Percentiles rank a stretch among this genome's conserved stretches.
Conservation (phyloP, 83 land plant species). For the Larix sibirica region DNA sequence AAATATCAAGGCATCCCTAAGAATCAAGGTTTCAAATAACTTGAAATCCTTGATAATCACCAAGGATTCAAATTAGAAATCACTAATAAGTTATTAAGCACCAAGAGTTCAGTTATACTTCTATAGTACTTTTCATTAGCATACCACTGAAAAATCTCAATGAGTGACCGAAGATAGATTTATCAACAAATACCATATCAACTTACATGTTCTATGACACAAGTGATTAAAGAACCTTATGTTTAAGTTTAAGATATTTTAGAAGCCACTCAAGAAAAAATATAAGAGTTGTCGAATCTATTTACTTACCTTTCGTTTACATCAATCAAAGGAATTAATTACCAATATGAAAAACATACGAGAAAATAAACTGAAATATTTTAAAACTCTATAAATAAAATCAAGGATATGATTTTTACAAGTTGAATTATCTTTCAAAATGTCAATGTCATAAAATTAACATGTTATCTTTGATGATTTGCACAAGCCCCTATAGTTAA, state of each 20-base stretch:
- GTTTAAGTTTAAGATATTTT: neutral
- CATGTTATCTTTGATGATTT: neutral
- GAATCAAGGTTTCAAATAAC: neutral
- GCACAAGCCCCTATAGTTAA: neutral
- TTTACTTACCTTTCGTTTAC: no score
- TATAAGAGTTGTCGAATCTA: no score
- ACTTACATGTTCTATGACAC: neutral
- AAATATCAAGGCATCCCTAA: neutral
- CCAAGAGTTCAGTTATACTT: no score
- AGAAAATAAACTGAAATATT: neutral
- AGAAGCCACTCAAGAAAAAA: no score
- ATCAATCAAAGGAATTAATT: no score
- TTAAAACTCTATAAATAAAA: neutral
- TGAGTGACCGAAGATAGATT: neutral
- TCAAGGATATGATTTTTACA: neutral
- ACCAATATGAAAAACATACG: neutral
- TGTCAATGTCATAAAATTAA: neutral
- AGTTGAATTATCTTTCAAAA: neutral
- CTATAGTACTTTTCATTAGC: neutral
- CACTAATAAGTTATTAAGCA: neutral
- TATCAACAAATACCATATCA: no score
- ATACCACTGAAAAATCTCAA: neutral
- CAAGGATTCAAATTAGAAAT: neutral
- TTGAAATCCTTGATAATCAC: neutral
- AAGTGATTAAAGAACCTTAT: neutral